A percentile compares a stretch with the other conserved stretches of the same genome.
Conservation (phyloP, 2,329 filamentous ascomycete genomes). For the Cytospora paraplurivora region DNA sequence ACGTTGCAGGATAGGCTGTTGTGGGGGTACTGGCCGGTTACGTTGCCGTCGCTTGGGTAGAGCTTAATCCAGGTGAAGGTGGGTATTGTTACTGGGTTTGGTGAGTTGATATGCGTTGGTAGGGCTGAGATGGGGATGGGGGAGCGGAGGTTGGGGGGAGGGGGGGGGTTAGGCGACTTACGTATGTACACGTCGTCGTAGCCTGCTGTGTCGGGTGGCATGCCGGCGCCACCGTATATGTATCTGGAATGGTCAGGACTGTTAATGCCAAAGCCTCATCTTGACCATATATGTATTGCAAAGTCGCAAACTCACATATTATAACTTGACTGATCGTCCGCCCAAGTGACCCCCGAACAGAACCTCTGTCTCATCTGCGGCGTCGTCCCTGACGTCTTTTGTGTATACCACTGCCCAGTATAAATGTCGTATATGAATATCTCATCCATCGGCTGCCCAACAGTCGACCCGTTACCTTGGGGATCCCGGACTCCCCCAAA, state of each 20-base stretch:
- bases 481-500: slow-evolving; percentile 60
- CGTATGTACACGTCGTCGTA: slow-evolving; percentile 64
- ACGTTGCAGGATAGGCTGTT: slow-evolving; percentile 62
- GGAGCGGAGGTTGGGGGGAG: not conserved
- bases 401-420: slow-evolving; percentile 61
- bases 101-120: not conserved
- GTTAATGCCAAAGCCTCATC: not conserved
- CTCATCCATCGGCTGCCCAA: slow-evolving; percentile 48
- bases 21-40: slow-evolving; percentile 48
- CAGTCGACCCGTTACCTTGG: slow-evolving; percentile 49
- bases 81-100: slow-evolving; percentile 52
- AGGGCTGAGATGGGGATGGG: too few species aligned
- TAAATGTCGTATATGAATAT: slow-evolving; percentile 64
- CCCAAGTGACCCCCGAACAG: slow-evolving; percentile 63
- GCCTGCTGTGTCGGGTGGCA: slow-evolving; percentile 49
- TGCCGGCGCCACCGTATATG: slow-evolving; percentile 60
- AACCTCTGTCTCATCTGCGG: slow-evolving; percentile 59
- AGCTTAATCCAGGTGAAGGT: slow-evolving; percentile 65
- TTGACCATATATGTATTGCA: slow-evolving; percentile 21
- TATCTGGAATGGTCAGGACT: slow-evolving; percentile 51
- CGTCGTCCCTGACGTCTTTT: slow-evolving; percentile 55
- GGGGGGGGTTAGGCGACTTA: not conserved
- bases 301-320: slow-evolving; percentile 55
- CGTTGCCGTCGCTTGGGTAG: slow-evolving; percentile 46
- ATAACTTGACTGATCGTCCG: slow-evolving; percentile 61